A percentile compares a stretch with the other conserved stretches of the same genome.
Conservation (phyloP, 176 grass and related monocot genomes). For the Saccharum officinarum region DNA sequence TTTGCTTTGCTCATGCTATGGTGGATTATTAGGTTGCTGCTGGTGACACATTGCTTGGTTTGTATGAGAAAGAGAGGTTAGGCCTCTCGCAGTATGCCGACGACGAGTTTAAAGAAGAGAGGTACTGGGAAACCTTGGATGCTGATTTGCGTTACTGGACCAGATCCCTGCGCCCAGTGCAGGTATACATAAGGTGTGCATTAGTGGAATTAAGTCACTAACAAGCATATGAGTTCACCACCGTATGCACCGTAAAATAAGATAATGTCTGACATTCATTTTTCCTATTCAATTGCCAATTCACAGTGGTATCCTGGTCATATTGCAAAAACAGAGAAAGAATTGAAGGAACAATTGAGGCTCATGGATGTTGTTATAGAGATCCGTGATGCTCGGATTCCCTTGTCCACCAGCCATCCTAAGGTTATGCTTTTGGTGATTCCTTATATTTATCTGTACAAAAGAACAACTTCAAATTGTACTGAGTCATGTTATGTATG, state of each 20-base stretch:
- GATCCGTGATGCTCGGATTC: constrained; percentile 91
- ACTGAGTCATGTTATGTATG: constrained; percentile 25
- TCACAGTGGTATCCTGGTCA: constrained; percentile 99
- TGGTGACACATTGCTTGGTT: constrained; percentile 51
- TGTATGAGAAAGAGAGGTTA: constrained; percentile 52
- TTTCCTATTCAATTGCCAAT: constrained; percentile 11
- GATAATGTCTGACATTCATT: background rate
- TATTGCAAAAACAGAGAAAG: constrained; percentile 98
- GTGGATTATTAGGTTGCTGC: constrained; percentile 41
- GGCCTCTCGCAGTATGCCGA: constrained; percentile 37
- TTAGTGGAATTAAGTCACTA: constrained; percentile 32
- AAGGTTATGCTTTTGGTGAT: constrained; percentile 52
- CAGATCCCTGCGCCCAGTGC: constrained; percentile 78
- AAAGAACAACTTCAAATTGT: background rate
- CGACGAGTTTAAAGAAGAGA: constrained; percentile 31
- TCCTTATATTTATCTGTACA: constrained; percentile 6
- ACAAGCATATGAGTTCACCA: background rate
- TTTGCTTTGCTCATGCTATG: constrained; percentile 19
- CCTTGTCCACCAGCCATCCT: constrained; percentile 91
- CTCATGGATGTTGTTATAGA: constrained; percentile 99
- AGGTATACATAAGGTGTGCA: constrained; percentile 78
- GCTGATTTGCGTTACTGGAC: constrained; percentile 89
- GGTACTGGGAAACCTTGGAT: constrained; percentile 77
- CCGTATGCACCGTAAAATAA: background rate
- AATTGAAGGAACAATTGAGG: constrained; percentile 85